These are phyloP conservation scores for Trametes coccinea DNA, from an alignment of 768 basidiomycete species.

Conservation along the genomic window DNA sequence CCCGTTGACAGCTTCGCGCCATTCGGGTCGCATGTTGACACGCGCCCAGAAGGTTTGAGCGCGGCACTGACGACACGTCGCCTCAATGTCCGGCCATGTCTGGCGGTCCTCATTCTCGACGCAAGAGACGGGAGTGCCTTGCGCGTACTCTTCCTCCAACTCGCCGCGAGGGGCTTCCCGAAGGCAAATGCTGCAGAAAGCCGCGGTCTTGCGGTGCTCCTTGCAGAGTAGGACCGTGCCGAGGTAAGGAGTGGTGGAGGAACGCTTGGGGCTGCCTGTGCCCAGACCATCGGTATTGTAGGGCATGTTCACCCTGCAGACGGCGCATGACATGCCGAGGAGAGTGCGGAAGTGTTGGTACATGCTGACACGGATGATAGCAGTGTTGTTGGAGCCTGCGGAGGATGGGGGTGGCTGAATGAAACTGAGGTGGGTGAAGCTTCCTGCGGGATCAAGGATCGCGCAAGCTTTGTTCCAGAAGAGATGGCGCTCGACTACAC, in stretches of 20 bases:
- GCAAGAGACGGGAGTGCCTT: conserved; percentile 43
- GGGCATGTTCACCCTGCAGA: conserved; percentile 72
- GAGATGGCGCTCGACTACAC: conserved; percentile 63
- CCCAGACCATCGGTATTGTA: conserved; percentile 51
- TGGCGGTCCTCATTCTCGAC: conserved; percentile 75
- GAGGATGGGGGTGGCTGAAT: conserved; percentile 35
- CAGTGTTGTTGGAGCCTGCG: conserved; percentile 27
- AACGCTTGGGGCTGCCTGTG: conserved; percentile 43
- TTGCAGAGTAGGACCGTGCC: conserved; percentile 55
- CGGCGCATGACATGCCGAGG: conserved; percentile 52
- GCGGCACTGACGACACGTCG: conserved; percentile 70
- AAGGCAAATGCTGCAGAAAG: conserved; percentile 70
- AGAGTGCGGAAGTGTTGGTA: conserved; percentile 67
- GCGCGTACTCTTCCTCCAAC: conserved; percentile 35
- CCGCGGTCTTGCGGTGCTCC: conserved; percentile 57
- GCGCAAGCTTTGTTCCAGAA: conserved; percentile 70
- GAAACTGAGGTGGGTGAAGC: conserved; percentile 49
- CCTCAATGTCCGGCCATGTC: conserved; percentile 61
- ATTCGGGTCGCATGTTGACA: conserved; percentile 46
- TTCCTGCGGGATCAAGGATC: conserved; percentile 62
- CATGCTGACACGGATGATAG: conserved; percentile 35
- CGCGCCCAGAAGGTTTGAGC: conserved; percentile 65
- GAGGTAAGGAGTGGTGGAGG: conserved; percentile 42
- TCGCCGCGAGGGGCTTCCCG: conserved; percentile 56
- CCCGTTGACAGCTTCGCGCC: conserved; percentile 61